Evolutionary conservation across 2,329 filamentous ascomycete genomes (phyloP).

Genomic region (Curvularia hawaiiensis): DNA sequence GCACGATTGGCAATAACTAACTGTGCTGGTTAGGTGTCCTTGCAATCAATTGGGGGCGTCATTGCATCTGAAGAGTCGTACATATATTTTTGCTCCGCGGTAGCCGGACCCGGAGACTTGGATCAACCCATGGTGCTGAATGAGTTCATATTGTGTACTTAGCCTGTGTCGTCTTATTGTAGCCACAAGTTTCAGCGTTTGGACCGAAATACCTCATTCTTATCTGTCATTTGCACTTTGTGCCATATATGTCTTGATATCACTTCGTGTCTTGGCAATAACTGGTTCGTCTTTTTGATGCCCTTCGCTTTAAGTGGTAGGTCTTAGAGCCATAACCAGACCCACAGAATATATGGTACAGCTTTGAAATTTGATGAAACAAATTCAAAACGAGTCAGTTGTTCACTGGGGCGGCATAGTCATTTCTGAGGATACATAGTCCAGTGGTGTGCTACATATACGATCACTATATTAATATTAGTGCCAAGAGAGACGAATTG

Average conservation of each 20-base stretch:
- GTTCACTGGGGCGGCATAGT: not conserved
- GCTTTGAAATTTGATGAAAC: not conserved
- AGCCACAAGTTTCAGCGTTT: not conserved
- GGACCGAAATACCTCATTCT: not conserved
- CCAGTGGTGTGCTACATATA: not conserved
- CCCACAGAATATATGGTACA: not conserved
- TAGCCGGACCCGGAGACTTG: not conserved
- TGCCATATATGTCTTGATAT: not conserved
- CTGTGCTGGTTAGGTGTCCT: not conserved
- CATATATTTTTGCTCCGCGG: not conserved
- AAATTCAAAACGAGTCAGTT: not conserved
- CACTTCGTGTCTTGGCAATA: not conserved
- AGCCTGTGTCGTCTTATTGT: not conserved
- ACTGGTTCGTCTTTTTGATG: not conserved
- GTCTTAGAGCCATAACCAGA: not conserved
- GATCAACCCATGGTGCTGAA: not conserved
- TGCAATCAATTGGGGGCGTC: not conserved
- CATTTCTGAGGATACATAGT: not conserved
- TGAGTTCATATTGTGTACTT: not conserved
- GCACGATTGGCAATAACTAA: not conserved
- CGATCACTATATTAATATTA: not conserved
- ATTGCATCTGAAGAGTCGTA: not conserved
- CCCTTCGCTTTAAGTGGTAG: not conserved
- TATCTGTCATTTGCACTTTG: not conserved
- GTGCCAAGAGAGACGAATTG: not conserved